These are phyloP conservation scores for Aspergillus campestris DNA, from an alignment of 495 filamentous ascomycete genomes.

Conservation along the genomic window DNA sequence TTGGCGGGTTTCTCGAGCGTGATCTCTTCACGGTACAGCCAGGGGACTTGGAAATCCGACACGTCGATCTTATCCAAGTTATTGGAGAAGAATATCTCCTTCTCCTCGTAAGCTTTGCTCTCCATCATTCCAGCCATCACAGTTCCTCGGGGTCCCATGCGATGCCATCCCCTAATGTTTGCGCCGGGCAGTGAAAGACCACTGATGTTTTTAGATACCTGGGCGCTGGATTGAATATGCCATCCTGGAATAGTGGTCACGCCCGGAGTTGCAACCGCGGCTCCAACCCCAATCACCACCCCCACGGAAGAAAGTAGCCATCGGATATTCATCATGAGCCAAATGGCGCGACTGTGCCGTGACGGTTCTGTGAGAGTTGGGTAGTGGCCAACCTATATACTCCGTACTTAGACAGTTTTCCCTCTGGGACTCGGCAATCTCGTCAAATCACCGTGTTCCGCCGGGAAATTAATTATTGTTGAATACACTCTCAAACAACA, in stretches of 20 bases:
- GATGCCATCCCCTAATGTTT: conserved; percentile 25
- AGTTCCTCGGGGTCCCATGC: conserved; percentile 46
- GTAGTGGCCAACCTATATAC: too few relatives aligned
- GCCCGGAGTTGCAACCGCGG: conserved; percentile 18
- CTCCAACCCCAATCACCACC: conserved; percentile 11
- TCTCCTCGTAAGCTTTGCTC: conserved; percentile 45
- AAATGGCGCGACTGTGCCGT: too few relatives aligned
- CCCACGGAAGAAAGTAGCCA: neutral
- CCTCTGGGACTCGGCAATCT: too few relatives aligned
- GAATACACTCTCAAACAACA: neutral
- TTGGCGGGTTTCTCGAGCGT: conserved; percentile 18
- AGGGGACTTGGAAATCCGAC: conserved; percentile 44
- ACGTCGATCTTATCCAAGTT: conserved; percentile 36
- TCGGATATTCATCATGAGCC: neutral
- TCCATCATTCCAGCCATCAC: conserved; percentile 51
- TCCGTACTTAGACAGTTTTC: too few relatives aligned
- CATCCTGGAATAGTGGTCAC: conserved; percentile 42
- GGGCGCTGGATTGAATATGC: conserved; percentile 45
- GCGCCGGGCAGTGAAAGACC: conserved; percentile 37
- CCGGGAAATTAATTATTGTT: too few relatives aligned
- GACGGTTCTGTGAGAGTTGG: too few relatives aligned
- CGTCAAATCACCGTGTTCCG: too few relatives aligned
- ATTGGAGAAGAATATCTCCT: conserved; percentile 49
- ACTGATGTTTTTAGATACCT: conserved; percentile 24
- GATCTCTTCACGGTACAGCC: conserved; percentile 56